Base-by-base conservation (phyloP, 2,329 filamentous ascomycete species). In the Diaporthe caulivora region DNA sequence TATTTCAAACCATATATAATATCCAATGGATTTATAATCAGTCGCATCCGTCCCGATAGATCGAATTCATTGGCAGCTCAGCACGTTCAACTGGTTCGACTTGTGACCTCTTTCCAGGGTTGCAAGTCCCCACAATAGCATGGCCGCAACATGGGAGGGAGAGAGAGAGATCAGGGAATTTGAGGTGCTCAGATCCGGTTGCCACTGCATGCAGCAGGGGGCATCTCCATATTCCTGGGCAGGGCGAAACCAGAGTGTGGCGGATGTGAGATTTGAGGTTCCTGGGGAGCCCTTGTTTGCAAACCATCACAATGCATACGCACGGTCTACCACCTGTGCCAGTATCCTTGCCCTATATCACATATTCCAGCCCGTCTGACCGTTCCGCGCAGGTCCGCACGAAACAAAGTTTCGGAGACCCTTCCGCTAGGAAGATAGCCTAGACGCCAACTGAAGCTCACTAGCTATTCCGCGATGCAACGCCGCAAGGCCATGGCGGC, bases 361-460 rank as follows among this genome's bases (percentile, higher is more conserved):
- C 62, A 65, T 11, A 29, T 40, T 9, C 15, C 29, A 24, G 42
- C 44, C 11, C 6, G 18, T 49, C 6, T 24, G 60, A 10, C 42
- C 24, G n/a, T 17, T 21, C n/a, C 11, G 62, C 31, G 29, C 44
- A 51, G 62, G 62, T 65, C 62, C 62, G 37, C 62, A 37, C 44
- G 62, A 65, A 65, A 65, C 62, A 65, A 65, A 65, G 60, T 65
- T 65, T 65, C 60, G 60, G 60, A 65, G 60, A 49, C 44, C 42
- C 44, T 65, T 65, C 60, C 60, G 44, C 44, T 65, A 37, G 60
- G 60, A 37, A 49, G 49, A 51, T 49, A 65, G 60, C 44, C 60
- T 44, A 65, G 60, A 65, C 60, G 21, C 60, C 42, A 51, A 65
- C 60, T 65, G 60, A 51, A 65, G 60, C 60, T 21, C 60, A 65